These are phyloP conservation scores for Epichloe aotearoae DNA, from an alignment of 2,329 filamentous ascomycete species.

Conservation along the genomic window DNA sequence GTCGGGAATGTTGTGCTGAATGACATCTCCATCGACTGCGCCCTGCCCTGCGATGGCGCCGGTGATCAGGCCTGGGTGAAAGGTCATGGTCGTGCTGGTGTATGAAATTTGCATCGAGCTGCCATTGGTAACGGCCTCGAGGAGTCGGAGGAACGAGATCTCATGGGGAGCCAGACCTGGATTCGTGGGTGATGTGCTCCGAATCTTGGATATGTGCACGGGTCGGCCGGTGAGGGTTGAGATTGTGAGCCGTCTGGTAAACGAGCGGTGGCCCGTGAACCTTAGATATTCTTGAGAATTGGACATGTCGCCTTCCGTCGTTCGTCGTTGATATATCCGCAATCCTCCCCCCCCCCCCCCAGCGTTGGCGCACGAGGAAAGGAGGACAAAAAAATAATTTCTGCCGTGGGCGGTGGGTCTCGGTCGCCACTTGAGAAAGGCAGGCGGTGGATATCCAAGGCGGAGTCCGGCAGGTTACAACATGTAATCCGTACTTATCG, in stretches of 20 bases:
- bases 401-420: conserved; percentile 14
- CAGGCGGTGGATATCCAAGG: conserved; percentile 17
- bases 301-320: conserved; percentile 15
- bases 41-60: conserved; percentile 68
- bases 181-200: conserved; percentile 69
- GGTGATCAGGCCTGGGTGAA: conserved; percentile 83
- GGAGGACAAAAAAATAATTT: conserved; percentile 22
- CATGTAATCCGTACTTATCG: conserved; percentile 15
- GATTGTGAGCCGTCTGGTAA: conserved; percentile 74
- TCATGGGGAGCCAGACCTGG: conserved; percentile 87
- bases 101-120: conserved; percentile 91
- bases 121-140: conserved; percentile 92
- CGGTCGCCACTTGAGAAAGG: conserved; percentile 1
- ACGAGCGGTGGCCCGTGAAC: conserved; percentile 73
- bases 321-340: background rate
- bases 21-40: conserved; percentile 55
- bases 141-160: conserved; percentile 86
- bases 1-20: conserved; percentile 68
- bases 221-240: conserved; percentile 83
- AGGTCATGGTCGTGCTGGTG: conserved; percentile 85
- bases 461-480: background rate
- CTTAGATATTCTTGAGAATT: conserved; percentile 45
- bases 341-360: background rate
- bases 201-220: conserved; percentile 87
- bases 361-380: background rate